A percentile compares a stretch with the other conserved stretches of the same genome.
Conservation (phyloP, 2,329 filamentous ascomycete species). For the Exophiala sp. region DNA sequence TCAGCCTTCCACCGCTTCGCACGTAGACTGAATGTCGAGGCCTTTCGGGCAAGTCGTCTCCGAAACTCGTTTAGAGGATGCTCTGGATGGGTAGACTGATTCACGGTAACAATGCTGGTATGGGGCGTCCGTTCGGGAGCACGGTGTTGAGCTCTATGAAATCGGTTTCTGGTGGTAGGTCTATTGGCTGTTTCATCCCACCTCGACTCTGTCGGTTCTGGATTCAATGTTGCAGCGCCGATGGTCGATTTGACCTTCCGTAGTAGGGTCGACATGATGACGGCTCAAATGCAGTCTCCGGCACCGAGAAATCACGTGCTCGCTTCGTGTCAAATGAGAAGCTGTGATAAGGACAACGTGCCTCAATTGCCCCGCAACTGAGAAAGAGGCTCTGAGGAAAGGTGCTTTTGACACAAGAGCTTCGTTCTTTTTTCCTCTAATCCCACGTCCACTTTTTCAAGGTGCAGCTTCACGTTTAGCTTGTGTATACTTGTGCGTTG, state of each 20-base stretch:
- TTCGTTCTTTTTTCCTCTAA: background rate
- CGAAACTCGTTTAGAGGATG: conserved; percentile 20
- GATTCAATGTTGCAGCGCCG: conserved; percentile 1
- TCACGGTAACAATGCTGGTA: conserved; percentile 2
- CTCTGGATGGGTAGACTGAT: conserved; percentile 5
- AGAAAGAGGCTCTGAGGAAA: background rate
- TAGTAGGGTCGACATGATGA: conserved; percentile 23
- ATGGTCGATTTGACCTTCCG: conserved; percentile 25
- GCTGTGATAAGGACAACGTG: background rate
- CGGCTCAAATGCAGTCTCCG: background rate
- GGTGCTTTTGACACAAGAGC: background rate
- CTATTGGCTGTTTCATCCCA: background rate
- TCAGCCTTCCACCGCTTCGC: conserved; percentile 16
- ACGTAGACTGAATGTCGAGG: conserved; percentile 25
- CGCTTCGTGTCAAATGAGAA: background rate
- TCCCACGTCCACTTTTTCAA: too few species aligned
- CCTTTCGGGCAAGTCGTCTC: conserved; percentile 24
- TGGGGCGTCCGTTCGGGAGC: conserved; percentile 1
- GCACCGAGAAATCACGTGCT: conserved; percentile 2
- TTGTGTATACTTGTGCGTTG: too few species aligned
- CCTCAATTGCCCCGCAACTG: background rate
- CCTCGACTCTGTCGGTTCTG: conserved; percentile 1
- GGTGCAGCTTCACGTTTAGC: too few species aligned
- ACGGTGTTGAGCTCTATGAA: conserved; percentile 10
- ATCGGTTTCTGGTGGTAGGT: conserved; percentile 3